Conservation (phyloP, 139 green algal genomes). For the Tetraselmis striata region DNA sequence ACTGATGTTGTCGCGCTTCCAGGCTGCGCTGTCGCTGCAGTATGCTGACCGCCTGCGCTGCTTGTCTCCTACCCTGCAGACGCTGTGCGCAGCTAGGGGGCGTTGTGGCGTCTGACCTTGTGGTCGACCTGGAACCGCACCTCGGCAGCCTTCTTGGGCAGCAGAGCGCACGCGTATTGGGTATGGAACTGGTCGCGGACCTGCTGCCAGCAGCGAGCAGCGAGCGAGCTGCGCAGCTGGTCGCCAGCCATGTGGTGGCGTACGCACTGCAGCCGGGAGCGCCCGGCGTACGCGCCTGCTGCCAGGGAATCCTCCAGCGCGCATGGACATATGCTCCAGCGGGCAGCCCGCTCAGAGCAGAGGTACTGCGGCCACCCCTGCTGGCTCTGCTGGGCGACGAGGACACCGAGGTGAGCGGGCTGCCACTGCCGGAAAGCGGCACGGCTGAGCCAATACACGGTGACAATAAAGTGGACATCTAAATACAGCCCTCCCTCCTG, state of each 20-base stretch:
- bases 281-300: not conserved
- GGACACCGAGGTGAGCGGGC: not conserved
- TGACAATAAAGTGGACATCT: too few relatives aligned
- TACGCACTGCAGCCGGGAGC: not conserved
- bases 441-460: too few relatives aligned
- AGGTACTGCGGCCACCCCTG: constrained; percentile 14
- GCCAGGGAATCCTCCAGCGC: not conserved
- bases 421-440: too few relatives aligned
- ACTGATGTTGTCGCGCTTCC: too few relatives aligned
- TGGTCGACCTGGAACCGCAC: not conserved
- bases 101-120: not conserved
- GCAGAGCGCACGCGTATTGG: not conserved
- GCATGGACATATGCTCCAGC: not conserved
- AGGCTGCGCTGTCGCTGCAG: too few relatives aligned
- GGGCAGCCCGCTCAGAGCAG: not conserved
- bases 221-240: not conserved
- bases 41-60: too few relatives aligned
- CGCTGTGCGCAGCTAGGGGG: not conserved
- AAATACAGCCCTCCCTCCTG: too few relatives aligned
- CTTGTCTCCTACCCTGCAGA: not conserved
- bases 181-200: not conserved
- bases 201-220: not conserved
- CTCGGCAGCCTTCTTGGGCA: not conserved
- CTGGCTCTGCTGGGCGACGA: constrained; percentile 18
- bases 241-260: not conserved